Evolutionary conservation across 2,329 filamentous ascomycete genomes (phyloP).

Genomic region (Thermochaetoides dissita): DNA sequence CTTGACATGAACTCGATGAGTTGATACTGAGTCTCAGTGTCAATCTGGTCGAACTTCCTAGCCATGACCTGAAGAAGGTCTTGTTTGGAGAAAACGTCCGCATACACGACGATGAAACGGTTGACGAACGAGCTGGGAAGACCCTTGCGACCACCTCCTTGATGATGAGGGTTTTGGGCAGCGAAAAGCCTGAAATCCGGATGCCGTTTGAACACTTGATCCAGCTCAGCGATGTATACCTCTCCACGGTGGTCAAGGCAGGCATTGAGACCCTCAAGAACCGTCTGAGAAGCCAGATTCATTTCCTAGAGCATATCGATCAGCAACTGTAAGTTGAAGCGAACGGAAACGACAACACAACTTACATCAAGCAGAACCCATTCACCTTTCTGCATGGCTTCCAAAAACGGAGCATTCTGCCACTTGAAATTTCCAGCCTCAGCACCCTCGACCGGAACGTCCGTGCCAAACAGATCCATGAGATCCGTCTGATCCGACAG

Average conservation of each 20-base stretch:
- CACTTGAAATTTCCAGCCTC: conserved; percentile 84
- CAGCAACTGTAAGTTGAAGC: not conserved
- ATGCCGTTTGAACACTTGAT: conserved; percentile 84
- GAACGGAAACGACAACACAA: not conserved
- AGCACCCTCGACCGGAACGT: conserved; percentile 88
- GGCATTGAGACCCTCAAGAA: conserved; percentile 89
- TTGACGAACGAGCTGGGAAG: conserved; percentile 94
- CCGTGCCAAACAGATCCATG: conserved; percentile 93
- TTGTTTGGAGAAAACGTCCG: conserved; percentile 69
- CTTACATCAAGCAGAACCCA: conserved; percentile 75
- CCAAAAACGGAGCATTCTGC: conserved; percentile 88
- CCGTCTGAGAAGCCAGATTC: conserved; percentile 94
- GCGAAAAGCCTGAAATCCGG: conserved; percentile 88
- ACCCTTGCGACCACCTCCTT: conserved; percentile 89
- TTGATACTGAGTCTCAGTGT: conserved; percentile 42
- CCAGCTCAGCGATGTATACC: conserved; percentile 87
- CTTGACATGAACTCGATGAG: conserved; percentile 69
- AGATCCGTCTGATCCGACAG: conserved; percentile 95
- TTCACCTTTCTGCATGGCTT: conserved; percentile 90
- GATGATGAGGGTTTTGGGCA: conserved; percentile 93
- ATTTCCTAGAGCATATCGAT: conserved; percentile 47
- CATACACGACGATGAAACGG: conserved; percentile 94
- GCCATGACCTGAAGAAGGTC: conserved; percentile 73
- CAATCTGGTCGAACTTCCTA: conserved; percentile 57
- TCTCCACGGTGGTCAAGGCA: conserved; percentile 94